Base-by-base conservation (phyloP, 768 basidiomycete genomes). In the Tricholoma sp. region DNA sequence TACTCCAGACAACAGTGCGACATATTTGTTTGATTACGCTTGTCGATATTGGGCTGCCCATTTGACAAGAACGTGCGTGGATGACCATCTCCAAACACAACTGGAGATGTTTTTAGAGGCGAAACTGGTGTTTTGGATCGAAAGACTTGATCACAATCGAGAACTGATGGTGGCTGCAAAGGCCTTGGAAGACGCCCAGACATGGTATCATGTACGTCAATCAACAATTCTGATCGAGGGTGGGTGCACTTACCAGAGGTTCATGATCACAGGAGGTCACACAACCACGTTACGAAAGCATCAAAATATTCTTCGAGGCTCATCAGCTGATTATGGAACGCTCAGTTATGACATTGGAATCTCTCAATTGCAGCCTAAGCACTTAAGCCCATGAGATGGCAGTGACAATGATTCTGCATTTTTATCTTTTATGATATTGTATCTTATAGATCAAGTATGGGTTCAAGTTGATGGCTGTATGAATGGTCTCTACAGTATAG, bases 41-140 rank as follows among this genome's bases (percentile, higher is more conserved):
- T 63, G 59, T 52, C 59, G 57, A 34, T 47, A 65, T 34, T 65
- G 64, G 64, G 59, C 56, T n/a, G 53, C 55, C 16, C 64, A 65
- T 45, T 31, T 65, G 35, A 39, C n/a, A 18, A 39, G 41, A 52
- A 54, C 56, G 9, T 31, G 55, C 4, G 51, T 43, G 6, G 50
- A 29, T 9, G 46, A 55, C 32, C 37, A 39, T 27, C 27, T 62
- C 43, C 59, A 54, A 16, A 51, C 24, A 41, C 49, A 50, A 31
- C 29, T 64, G 2, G 59, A 60, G 27, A 32, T 21, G 16, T 63
- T 64, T 49, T 18, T 60, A 29, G 52, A 61, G 29, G 43, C 51
- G 4, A 60, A 57, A 29, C 39, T 62, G 12, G 16, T 59, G 7
- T 34, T 53, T 31, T 64, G 63, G 63, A 62, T 63, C 24, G 63